These are phyloP conservation scores for Acorus gramineus DNA, from an alignment of 106 monocot species.

Conservation along the genomic window DNA sequence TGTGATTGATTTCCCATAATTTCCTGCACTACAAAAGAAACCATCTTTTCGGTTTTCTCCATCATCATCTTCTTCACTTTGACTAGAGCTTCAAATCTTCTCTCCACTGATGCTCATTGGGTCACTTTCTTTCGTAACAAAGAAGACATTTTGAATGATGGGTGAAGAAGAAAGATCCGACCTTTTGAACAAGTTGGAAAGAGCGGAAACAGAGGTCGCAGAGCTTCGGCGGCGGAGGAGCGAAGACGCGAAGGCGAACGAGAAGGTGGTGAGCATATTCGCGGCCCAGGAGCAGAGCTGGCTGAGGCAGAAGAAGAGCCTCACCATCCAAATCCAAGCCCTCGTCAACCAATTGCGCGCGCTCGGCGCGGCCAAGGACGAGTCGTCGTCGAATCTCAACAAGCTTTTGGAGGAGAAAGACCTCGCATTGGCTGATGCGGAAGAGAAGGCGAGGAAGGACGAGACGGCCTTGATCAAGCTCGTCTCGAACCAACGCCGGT, in stretches of 20 bases:
- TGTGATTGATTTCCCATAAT: too few species aligned
- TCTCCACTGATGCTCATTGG: too few species aligned
- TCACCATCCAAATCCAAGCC: slow-evolving; percentile 50
- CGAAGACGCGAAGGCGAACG: slow-evolving; percentile 86
- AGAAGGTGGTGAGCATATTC: slow-evolving; percentile 80
- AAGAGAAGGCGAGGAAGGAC: slow-evolving; percentile 51
- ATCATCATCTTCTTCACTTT: too few species aligned
- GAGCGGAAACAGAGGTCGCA: slow-evolving; percentile 20
- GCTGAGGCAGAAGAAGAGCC: slow-evolving; percentile 54
- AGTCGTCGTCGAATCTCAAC: slow-evolving; percentile 19
- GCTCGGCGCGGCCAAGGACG: slow-evolving; percentile 32
- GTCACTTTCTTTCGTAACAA: too few species aligned
- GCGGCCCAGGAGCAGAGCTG: slow-evolving; percentile 74
- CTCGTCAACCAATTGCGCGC: slow-evolving; percentile 29
- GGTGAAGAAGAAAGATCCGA: too few species aligned
- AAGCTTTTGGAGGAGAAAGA: slow-evolving; percentile 30
- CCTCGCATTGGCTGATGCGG: slow-evolving; percentile 5
- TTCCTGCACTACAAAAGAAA: too few species aligned
- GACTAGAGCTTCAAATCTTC: too few species aligned
- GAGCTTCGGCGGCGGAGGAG: slow-evolving; percentile 42
- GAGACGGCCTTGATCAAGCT: slow-evolving; percentile 53
- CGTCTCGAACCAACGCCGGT: slow-evolving; percentile 36
- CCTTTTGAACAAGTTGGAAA: slow-evolving; percentile 22
- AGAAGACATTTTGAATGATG: too few species aligned
- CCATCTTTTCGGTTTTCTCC: too few species aligned